A percentile compares a stretch with the other conserved stretches of the same genome.
Conservation (phyloP, 1,139 yeast species). For the Diutina siamensis region DNA sequence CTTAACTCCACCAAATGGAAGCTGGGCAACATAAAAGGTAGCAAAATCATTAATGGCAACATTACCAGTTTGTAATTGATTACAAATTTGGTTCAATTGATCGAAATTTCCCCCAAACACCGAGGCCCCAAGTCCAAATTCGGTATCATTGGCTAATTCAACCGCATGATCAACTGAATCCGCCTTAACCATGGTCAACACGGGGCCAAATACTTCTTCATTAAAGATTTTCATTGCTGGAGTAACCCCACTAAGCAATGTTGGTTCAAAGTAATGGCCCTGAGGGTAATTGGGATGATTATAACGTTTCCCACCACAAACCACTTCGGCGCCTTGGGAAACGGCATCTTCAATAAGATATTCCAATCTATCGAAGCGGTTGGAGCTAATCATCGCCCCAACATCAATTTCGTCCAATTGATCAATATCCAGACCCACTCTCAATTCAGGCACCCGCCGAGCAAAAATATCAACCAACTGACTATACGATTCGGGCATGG, state of each 20-base stretch:
- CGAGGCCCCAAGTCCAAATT: conserved; percentile 84
- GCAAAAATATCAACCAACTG: conserved; percentile 43
- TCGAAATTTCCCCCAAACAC: conserved; percentile 58
- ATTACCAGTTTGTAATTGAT: conserved; percentile 64
- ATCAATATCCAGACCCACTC: conserved; percentile 87
- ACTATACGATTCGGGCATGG: conserved; percentile 56
- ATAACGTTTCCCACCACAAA: conserved; percentile 70
- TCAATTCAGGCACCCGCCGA: conserved; percentile 44
- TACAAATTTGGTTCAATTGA: conserved; percentile 52
- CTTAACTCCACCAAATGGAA: conserved; percentile 91
- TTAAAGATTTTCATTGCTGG: conserved; percentile 69
- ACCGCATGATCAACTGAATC: conserved; percentile 55
- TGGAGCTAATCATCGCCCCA: conserved; percentile 88
- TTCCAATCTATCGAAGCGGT: conserved; percentile 58
- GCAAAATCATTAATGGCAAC: conserved; percentile 97
- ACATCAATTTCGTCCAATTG: conserved; percentile 81
- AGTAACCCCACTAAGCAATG: conserved; percentile 72
- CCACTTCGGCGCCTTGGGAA: conserved; percentile 61
- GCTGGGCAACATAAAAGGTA: conserved; percentile 85
- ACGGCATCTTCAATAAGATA: conserved; percentile 64
- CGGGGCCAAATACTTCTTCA: conserved; percentile 90
- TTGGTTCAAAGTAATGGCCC: conserved; percentile 89
- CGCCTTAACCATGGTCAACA: conserved; percentile 70
- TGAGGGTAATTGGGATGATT: conserved; percentile 88
- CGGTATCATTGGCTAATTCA: conserved; percentile 73